These are phyloP conservation scores for Malassezia equina DNA, from an alignment of 1,284 basidiomycete genomes.

Conservation along the genomic window DNA sequence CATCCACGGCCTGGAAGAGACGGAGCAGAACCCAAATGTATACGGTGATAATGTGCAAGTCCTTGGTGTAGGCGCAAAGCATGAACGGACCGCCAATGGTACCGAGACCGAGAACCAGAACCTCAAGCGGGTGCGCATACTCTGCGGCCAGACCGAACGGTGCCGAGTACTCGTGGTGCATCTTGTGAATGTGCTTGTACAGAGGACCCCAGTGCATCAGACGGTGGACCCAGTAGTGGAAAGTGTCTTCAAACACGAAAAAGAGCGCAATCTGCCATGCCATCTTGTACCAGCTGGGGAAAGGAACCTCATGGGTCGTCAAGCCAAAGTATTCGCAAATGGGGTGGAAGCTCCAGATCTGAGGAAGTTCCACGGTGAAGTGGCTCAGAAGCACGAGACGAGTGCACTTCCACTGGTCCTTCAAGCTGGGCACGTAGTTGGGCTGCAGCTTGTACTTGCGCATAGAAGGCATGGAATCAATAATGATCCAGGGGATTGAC, in stretches of 20 bases:
- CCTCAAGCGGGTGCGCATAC: conserved; percentile 89
- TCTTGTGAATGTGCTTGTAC: conserved; percentile 95
- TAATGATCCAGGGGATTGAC: conserved; percentile 86
- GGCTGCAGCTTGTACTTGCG: conserved; percentile 82
- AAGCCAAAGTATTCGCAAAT: conserved; percentile 80
- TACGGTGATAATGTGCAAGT: conserved; percentile 73
- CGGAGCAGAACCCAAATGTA: conserved; percentile 88
- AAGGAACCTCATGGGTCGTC: conserved; percentile 82
- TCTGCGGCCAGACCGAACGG: conserved; percentile 96
- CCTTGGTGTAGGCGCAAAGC: conserved; percentile 59
- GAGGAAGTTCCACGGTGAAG: conserved; percentile 85
- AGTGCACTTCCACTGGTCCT: conserved; percentile 91
- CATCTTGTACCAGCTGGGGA: conserved; percentile 54
- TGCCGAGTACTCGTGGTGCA: conserved; percentile 86
- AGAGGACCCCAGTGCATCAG: conserved; percentile 77
- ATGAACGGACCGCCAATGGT: conserved; percentile 80
- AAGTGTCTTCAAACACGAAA: conserved; percentile 92
- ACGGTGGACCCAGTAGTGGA: conserved; percentile 71
- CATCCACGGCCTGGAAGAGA: conserved; percentile 93
- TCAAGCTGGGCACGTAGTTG: conserved; percentile 56
- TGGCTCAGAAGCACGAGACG: conserved; percentile 89
- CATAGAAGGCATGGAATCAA: conserved; percentile 88
- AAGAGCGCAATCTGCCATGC: conserved; percentile 74
- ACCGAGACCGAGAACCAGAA: conserved; percentile 74
- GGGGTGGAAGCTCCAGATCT: conserved; percentile 97